Evolutionary conservation across 176 grass and related monocot genomes (phyloP).

Genomic region (Aegilops longissima): DNA sequence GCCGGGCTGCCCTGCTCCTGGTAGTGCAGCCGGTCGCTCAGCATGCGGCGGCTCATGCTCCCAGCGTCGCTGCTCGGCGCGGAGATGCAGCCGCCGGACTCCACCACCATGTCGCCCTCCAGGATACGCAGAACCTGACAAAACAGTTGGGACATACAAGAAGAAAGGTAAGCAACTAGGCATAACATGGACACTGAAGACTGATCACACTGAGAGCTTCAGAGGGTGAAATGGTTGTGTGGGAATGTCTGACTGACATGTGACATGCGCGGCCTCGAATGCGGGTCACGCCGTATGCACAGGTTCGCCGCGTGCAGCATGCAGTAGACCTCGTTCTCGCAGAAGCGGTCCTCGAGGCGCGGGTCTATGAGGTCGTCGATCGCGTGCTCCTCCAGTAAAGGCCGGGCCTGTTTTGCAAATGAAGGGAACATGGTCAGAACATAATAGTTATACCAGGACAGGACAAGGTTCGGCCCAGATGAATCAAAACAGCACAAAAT

Average conservation of each 20-base stretch:
- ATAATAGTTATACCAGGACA: too few relatives aligned
- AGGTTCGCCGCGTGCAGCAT: constrained; percentile 90
- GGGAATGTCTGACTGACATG: constrained; percentile 32
- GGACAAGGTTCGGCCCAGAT: too few relatives aligned
- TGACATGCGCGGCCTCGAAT: constrained; percentile 79
- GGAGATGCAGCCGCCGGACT: constrained; percentile 50
- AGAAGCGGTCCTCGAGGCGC: too few relatives aligned
- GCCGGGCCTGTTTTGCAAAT: too few relatives aligned
- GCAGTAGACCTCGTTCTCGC: constrained; percentile 67
- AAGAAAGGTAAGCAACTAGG: not conserved
- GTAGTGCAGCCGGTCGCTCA: constrained; percentile 20
- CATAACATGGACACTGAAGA: not conserved
- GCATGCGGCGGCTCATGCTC: constrained; percentile 63
- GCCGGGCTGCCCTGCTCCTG: constrained; percentile 39
- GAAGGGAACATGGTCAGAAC: too few relatives aligned
- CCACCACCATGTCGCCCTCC: constrained; percentile 71
- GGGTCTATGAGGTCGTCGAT: too few relatives aligned
- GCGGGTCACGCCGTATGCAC: constrained; percentile 80
- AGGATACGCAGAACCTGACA: constrained; percentile 81
- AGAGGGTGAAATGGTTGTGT: not conserved
- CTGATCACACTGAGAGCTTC: not conserved
- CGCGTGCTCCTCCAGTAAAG: too few relatives aligned
- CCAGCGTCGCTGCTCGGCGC: constrained; percentile 53
- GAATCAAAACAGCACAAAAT: too few relatives aligned
- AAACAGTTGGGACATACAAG: not conserved